Conservation (phyloP, 441 rosid species). For the Gossypium aridum region DNA sequence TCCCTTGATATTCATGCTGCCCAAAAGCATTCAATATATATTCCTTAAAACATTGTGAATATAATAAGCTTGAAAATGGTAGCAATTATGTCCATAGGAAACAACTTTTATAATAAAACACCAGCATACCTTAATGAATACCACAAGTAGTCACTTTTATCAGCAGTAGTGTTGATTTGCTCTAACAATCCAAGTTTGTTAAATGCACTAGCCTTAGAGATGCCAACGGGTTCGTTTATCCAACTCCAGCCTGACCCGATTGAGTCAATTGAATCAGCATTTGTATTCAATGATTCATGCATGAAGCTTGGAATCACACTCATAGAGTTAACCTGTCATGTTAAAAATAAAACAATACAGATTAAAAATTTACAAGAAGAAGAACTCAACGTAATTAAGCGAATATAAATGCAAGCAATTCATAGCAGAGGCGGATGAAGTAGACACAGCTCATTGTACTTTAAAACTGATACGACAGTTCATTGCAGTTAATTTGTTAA, state of each 20-base stretch:
- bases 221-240: slow-evolving; percentile 77
- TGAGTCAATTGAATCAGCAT: slow-evolving; percentile 38
- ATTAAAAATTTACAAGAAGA: neutral
- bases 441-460: neutral
- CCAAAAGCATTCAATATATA: slow-evolving; percentile 15
- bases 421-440: neutral
- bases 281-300: slow-evolving; percentile 38
- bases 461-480: neutral
- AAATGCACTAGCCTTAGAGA: slow-evolving; percentile 59
- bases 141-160: slow-evolving; percentile 87
- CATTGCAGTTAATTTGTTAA: neutral
- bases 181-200: slow-evolving; percentile 67
- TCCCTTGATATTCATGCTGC: slow-evolving; percentile 50
- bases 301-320: slow-evolving; percentile 47
- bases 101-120: neutral
- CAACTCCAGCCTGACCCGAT: slow-evolving; percentile 67
- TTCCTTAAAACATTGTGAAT: neutral
- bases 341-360: slow-evolving; percentile 1
- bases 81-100: slow-evolving; percentile 12
- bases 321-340: slow-evolving; percentile 61
- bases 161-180: slow-evolving; percentile 85
- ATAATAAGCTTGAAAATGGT: neutral
- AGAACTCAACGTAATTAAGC: neutral
- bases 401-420: neutral
- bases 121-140: slow-evolving; percentile 72